Percentiles rank a stretch among this genome's conserved stretches.
Conservation (phyloP, 1,284 basidiomycete genomes). For the Amylostereum chailletii region DNA sequence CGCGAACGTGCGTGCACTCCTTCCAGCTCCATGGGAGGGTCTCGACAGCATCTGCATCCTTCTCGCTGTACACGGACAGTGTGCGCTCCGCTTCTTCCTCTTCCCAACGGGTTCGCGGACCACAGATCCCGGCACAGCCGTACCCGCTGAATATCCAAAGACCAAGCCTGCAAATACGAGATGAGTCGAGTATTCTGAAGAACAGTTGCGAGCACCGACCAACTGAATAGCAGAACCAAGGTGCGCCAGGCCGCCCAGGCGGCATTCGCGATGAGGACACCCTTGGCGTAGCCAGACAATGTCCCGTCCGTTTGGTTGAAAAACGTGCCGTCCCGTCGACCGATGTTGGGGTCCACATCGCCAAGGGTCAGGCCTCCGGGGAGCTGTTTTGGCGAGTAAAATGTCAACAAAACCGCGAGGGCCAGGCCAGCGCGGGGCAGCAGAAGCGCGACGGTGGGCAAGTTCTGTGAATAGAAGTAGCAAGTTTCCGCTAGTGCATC, state of each 20-base stretch:
- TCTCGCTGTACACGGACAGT: constrained; percentile 35
- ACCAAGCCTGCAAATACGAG: constrained; percentile 41
- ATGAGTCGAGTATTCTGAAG: background rate
- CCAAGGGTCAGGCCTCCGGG: constrained; percentile 37
- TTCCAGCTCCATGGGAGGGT: constrained; percentile 70
- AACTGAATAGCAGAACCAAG: constrained; percentile 54
- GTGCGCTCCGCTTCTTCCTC: constrained; percentile 63
- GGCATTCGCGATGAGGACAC: constrained; percentile 67
- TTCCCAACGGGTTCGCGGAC: constrained; percentile 74
- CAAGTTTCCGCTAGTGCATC: constrained; percentile 72
- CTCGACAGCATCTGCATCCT: constrained; percentile 40
- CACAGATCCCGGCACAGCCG: constrained; percentile 70
- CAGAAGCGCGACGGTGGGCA: constrained; percentile 66
- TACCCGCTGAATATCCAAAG: constrained; percentile 71
- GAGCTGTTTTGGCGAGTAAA: constrained; percentile 35
- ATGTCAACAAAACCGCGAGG: constrained; percentile 60
- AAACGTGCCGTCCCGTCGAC: constrained; percentile 58
- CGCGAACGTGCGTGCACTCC: constrained; percentile 56
- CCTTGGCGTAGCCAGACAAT: constrained; percentile 64
- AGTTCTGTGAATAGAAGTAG: constrained; percentile 73
- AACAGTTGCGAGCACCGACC: constrained; percentile 34
- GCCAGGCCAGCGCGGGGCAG: constrained; percentile 73
- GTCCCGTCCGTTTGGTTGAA: constrained; percentile 56
- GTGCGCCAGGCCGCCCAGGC: constrained; percentile 68
- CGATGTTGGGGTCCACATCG: constrained; percentile 32